These are phyloP conservation scores for Geotrichum cucujoidarum DNA, from an alignment of 1,139 yeast genomes.

Conservation along the genomic window DNA sequence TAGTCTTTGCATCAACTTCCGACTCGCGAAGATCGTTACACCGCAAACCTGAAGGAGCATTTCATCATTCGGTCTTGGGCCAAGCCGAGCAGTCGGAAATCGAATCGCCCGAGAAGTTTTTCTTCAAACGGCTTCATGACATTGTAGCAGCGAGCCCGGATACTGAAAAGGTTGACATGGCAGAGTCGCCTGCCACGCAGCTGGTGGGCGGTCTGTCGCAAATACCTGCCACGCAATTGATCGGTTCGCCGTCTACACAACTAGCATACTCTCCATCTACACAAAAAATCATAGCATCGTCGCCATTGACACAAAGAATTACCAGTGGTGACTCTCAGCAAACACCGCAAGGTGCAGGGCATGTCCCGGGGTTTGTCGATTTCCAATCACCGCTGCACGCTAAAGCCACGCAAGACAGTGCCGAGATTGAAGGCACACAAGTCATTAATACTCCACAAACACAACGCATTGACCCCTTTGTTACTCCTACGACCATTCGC, in stretches of 20 bases:
- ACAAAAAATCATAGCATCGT: neutral
- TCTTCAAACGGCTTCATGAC: neutral
- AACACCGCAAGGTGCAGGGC: neutral
- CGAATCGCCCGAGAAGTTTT: too few relatives aligned
- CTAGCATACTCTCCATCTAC: neutral
- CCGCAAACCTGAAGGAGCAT: constrained; percentile 4
- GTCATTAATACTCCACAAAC: neutral
- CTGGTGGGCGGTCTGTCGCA: neutral
- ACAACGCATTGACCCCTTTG: neutral
- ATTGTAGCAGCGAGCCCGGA: neutral
- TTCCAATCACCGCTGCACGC: neutral
- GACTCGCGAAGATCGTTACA: neutral
- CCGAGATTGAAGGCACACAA: neutral
- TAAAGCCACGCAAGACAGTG: neutral
- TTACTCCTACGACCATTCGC: constrained; percentile 6
- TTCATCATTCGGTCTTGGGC: neutral
- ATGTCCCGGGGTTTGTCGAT: neutral
- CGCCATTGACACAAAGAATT: neutral
- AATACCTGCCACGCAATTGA: neutral
- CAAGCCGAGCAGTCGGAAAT: too few relatives aligned
- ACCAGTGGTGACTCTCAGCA: neutral
- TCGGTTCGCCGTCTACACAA: neutral
- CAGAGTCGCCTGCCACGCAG: constrained; percentile 3
- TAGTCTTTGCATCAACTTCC: neutral
- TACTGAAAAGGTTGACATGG: neutral